Evolutionary conservation across 2,329 filamentous ascomycete genomes (phyloP).

Genomic region (Colletotrichum sp.): DNA sequence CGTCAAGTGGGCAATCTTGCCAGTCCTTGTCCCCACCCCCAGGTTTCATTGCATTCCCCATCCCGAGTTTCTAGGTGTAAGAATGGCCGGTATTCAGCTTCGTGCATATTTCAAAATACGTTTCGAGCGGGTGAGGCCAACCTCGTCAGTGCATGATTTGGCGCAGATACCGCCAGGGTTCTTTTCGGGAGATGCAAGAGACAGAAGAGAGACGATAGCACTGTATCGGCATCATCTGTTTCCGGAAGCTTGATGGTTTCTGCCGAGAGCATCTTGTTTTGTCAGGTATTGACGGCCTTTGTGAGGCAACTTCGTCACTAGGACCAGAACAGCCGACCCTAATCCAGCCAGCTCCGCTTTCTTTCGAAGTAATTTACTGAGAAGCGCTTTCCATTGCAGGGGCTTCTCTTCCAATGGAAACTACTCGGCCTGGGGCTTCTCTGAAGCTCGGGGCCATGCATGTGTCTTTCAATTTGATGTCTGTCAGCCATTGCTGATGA

Average conservation of each 20-base stretch:
- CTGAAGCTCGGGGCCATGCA: neutral
- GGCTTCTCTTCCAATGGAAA: neutral
- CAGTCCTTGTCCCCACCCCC: neutral
- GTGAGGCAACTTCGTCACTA: neutral
- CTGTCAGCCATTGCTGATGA: neutral
- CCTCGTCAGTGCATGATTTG: neutral
- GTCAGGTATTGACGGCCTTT: neutral
- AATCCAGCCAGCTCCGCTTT: neutral
- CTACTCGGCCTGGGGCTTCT: neutral
- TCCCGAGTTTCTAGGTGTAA: neutral
- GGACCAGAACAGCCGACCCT: neutral
- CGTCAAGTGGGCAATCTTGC: neutral
- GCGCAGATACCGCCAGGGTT: neutral
- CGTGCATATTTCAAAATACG: neutral
- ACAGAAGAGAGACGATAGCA: neutral
- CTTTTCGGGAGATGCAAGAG: neutral
- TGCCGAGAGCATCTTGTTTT: neutral
- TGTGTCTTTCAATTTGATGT: neutral
- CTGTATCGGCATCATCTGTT: neutral
- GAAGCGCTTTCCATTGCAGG: neutral
- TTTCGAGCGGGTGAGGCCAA: neutral
- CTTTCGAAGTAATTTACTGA: neutral
- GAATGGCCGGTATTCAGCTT: neutral
- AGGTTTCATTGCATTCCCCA: neutral
- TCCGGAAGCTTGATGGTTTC: neutral